phyloP scores from a whole-genome alignment of 257 asterid species.

The Catharanthus roseus region DNA sequence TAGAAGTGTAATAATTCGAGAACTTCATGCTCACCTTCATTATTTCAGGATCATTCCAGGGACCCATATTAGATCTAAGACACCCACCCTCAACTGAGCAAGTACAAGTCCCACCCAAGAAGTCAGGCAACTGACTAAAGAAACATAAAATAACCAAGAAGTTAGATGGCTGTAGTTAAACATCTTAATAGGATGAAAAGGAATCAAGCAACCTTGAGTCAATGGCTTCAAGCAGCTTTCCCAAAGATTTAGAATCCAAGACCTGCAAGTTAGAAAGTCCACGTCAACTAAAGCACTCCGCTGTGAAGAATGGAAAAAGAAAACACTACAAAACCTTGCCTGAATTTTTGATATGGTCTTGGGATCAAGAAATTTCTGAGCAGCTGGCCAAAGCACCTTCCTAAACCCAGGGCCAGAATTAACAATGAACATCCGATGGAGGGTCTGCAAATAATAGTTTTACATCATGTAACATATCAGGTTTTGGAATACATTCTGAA shows the following conservation, averaged over 20 bases:
- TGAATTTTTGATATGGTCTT: conserved; percentile 75
- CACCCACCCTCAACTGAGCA: conserved; percentile 88
- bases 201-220: conserved; percentile 57
- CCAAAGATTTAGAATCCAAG: conserved; percentile 71
- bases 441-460: conserved; percentile 55
- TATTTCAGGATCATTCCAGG: conserved; percentile 91
- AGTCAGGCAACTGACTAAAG: conserved; percentile 83
- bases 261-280: conserved; percentile 43
- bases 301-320: not conserved
- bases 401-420: conserved; percentile 93
- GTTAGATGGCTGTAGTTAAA: conserved; percentile 20
- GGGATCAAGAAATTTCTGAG: conserved; percentile 77
- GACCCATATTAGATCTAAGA: conserved; percentile 85
- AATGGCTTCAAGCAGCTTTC: conserved; percentile 64
- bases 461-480: conserved; percentile 2
- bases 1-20: not conserved
- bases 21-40: conserved; percentile 50
- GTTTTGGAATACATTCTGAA: not conserved
- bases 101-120: conserved; percentile 86
- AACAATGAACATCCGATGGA: conserved; percentile 77
- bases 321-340: conserved; percentile 30
- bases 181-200: conserved; percentile 17
- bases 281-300: conserved; percentile 20
- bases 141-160: conserved; percentile 12
- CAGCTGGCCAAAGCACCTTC: conserved; percentile 95